A percentile compares a stretch with the other conserved stretches of the same genome.
These are phyloP conservation scores for Globisporangium carolinianum DNA, from an alignment of 352 stramenopile genomes.

Conservation along the genomic window DNA sequence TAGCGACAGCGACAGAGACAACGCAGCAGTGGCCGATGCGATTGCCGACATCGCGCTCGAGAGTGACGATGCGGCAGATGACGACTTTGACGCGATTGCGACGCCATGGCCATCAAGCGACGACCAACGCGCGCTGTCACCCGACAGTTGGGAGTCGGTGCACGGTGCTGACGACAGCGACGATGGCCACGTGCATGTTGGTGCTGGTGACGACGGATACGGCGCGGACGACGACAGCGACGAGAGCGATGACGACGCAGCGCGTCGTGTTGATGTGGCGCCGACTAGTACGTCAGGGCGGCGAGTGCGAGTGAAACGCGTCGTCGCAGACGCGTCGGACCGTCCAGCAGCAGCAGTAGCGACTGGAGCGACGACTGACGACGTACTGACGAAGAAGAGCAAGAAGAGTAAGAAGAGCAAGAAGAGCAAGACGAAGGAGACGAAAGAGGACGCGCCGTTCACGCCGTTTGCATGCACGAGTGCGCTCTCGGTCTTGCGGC, in stretches of 20 bases:
- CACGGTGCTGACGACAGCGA: conserved; percentile 12
- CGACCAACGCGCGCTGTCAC: background rate
- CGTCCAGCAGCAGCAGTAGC: background rate
- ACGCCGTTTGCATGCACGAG: conserved; percentile 64
- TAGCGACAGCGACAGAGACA: conserved; percentile 8
- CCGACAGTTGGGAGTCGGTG: conserved; percentile 29
- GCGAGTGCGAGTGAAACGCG: too few relatives aligned
- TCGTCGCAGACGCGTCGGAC: background rate
- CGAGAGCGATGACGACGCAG: conserved; percentile 25
- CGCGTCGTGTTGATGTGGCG: conserved; percentile 6
- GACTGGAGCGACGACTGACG: background rate
- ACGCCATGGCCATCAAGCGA: conserved; percentile 3
- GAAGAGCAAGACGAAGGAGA: conserved; percentile 13
- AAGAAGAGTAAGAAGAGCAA: conserved; percentile 11
- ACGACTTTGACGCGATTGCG: conserved; percentile 5
- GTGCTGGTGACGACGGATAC: conserved; percentile 35
- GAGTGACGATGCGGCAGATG: conserved; percentile 1
- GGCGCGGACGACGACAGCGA: conserved; percentile 62
- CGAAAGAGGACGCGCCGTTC: conserved; percentile 23
- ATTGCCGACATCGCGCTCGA: background rate
- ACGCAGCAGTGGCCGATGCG: conserved; percentile 7
- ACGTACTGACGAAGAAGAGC: background rate
- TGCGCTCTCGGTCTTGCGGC: conserved; percentile 45
- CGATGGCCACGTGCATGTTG: conserved; percentile 4
- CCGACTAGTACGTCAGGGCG: background rate